A percentile compares a stretch with the other conserved stretches of the same genome.
Conservation (phyloP, 139 green algal genomes). For the Pleodorina starrii region DNA sequence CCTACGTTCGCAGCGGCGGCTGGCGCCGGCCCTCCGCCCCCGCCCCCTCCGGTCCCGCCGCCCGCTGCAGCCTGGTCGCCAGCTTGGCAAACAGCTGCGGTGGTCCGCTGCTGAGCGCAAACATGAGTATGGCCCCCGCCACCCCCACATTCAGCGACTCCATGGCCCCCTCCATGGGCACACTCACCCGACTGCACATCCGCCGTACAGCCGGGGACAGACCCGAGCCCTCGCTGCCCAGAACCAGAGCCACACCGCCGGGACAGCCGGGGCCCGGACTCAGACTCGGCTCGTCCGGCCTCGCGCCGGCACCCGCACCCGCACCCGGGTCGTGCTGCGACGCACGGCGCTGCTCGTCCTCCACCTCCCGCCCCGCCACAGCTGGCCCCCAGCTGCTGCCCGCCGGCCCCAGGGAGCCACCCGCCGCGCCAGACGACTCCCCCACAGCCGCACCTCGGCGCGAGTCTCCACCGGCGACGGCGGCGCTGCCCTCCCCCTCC, state of each 20-base stretch:
- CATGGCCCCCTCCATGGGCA: conserved; percentile 83
- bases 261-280: too few species aligned
- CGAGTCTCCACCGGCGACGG: too few species aligned
- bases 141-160: conserved; percentile 89
- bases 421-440: too few species aligned
- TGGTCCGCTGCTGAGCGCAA: conserved; percentile 57
- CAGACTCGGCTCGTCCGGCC: not conserved
- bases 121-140: conserved; percentile 76
- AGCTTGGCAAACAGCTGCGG: conserved; percentile 12
- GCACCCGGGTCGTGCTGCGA: not conserved
- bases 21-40: too few species aligned
- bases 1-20: too few species aligned
- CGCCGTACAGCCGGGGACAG: conserved; percentile 64
- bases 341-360: not conserved
- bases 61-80: conserved; percentile 1
- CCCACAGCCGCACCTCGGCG: too few species aligned
- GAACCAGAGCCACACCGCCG: conserved; percentile 72
- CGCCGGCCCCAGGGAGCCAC: too few species aligned
- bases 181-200: conserved; percentile 62
- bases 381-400: too few species aligned
- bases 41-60: too few species aligned
- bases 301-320: not conserved
- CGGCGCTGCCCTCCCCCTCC: too few species aligned
- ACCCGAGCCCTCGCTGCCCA: conserved; percentile 87
- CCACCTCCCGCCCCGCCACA: not conserved